phyloP scores from a whole-genome alignment of 768 basidiomycete species.

The Phylloporus scabripes region DNA sequence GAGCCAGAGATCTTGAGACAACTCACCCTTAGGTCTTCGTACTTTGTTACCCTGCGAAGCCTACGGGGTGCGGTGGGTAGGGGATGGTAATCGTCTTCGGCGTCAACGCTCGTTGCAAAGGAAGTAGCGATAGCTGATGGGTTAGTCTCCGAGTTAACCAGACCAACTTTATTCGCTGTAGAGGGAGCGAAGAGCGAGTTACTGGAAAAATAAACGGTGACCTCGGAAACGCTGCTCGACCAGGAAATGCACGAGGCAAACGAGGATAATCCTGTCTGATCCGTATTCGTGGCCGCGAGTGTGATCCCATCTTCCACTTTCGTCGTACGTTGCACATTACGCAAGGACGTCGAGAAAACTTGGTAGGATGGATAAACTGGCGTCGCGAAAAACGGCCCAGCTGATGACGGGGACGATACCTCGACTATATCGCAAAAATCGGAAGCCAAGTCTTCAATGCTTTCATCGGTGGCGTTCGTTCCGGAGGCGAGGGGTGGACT shows the following conservation, averaged over 20 bases:
- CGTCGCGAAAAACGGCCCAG: not conserved
- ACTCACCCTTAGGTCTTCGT: slow-evolving; percentile 18
- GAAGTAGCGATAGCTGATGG: slow-evolving; percentile 9
- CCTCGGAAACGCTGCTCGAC: slow-evolving; percentile 1
- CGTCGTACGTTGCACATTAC: slow-evolving; percentile 1
- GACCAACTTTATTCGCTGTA: not conserved
- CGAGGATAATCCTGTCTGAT: not conserved
- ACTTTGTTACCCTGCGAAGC: slow-evolving; percentile 16
- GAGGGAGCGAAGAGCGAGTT: slow-evolving; percentile 3
- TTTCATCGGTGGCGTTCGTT: not conserved
- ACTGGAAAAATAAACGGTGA: slow-evolving; percentile 5
- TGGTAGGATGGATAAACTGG: not conserved
- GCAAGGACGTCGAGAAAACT: not conserved
- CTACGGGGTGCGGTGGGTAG: not conserved
- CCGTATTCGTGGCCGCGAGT: not conserved
- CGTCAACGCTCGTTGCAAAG: slow-evolving; percentile 18
- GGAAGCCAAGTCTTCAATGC: not conserved
- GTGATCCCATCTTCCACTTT: slow-evolving; percentile 3
- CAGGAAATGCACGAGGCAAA: not conserved
- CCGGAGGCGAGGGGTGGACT: not conserved
- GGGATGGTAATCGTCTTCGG: not conserved
- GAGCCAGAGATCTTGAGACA: not conserved
- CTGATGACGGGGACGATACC: not conserved
- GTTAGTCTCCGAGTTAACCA: not conserved
- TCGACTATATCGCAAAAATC: not conserved